Conservation (phyloP, 768 basidiomycete genomes). For the Candolleomyces eurysporus region DNA sequence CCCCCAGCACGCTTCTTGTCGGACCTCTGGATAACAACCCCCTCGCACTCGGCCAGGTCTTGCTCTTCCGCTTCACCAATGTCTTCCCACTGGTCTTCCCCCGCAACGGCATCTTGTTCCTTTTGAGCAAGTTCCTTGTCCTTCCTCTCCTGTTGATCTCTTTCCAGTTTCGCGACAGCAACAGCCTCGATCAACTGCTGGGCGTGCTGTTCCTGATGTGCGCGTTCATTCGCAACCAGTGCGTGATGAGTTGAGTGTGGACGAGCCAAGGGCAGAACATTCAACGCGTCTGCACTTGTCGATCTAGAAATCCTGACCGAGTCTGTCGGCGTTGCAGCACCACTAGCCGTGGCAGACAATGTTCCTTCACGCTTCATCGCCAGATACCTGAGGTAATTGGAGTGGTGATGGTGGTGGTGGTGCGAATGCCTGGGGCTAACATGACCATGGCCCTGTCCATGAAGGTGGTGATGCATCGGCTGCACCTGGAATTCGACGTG, state of each 20-base stretch:
- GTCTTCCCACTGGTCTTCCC: not conserved
- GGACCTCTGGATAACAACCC: not conserved
- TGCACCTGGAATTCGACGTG: constrained; percentile 5
- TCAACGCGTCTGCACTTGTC: not conserved
- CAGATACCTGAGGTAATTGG: constrained; percentile 3
- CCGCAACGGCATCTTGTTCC: not conserved
- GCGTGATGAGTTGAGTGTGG: not conserved
- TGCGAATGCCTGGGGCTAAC: not conserved
- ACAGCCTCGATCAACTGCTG: constrained; percentile 1
- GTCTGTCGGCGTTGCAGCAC: not conserved
- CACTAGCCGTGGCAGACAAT: not conserved
- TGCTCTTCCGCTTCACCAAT: not conserved
- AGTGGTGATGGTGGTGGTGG: not conserved
- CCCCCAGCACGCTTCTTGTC: too few relatives aligned
- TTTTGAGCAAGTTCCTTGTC: not conserved
- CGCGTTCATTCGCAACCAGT: not conserved
- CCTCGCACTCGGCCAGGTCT: not conserved
- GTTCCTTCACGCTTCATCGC: constrained; percentile 4
- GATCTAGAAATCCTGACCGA: not conserved
- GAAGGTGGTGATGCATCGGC: constrained; percentile 1
- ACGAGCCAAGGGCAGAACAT: not conserved
- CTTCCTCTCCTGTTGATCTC: not conserved
- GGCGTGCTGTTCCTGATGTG: not conserved
- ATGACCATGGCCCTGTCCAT: not conserved
- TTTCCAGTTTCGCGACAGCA: not conserved